These are phyloP conservation scores for Bacidia gigantensis DNA, from an alignment of 495 filamentous ascomycete species.

Conservation along the genomic window DNA sequence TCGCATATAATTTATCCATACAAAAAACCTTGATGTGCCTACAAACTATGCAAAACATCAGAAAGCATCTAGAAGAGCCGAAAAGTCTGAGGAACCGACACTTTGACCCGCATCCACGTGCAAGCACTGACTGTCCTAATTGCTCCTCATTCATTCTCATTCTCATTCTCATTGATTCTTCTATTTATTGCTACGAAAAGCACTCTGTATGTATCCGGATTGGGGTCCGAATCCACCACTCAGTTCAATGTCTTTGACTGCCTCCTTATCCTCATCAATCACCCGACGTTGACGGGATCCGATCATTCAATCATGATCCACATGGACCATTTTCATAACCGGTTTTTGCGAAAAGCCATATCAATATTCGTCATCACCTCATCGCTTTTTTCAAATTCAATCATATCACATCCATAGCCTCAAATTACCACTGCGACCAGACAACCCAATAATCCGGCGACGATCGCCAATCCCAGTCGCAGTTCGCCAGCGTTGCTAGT, in stretches of 20 bases:
- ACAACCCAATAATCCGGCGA: no score
- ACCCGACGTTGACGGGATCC: no score
- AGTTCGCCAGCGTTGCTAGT: no score
- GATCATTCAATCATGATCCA: no score
- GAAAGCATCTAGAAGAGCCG: neutral
- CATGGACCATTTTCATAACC: no score
- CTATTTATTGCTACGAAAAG: neutral
- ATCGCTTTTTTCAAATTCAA: no score
- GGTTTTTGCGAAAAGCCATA: no score
- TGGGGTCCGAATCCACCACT: neutral
- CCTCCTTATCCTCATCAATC: neutral
- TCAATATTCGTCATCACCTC: no score
- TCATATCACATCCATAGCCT: no score
- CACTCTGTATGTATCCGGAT: neutral
- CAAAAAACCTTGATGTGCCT: neutral
- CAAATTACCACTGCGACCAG: no score
- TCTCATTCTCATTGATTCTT: neutral
- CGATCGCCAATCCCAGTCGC: no score
- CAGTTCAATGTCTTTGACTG: neutral
- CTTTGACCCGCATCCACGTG: slow-evolving; percentile 1
- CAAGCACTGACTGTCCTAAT: neutral
- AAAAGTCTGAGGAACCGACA: neutral
- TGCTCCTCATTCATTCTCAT: neutral
- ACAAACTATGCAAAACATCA: neutral
- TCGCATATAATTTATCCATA: no score